A percentile compares a stretch with the other conserved stretches of the same genome.
phyloP scores from a whole-genome alignment of 2,329 filamentous ascomycete genomes.

The Exophiala aquamarina region DNA sequence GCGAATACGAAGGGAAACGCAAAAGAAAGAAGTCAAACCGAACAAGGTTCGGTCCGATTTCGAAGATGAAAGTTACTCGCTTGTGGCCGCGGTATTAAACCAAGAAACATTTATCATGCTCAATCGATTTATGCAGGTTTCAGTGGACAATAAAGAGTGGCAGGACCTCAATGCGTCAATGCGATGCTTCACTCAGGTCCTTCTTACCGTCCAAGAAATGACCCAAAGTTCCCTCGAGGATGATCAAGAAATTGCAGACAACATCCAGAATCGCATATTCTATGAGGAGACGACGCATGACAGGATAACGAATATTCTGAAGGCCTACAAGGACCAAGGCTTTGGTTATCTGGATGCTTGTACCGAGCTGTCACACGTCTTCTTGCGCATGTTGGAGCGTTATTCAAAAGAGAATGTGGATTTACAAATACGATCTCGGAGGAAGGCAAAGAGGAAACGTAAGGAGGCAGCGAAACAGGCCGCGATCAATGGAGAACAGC shows the following conservation, averaged over 20 bases:
- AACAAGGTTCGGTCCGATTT: conserved; percentile 51
- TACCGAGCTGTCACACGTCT: conserved; percentile 88
- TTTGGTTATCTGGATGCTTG: conserved; percentile 91
- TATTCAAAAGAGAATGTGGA: conserved; percentile 96
- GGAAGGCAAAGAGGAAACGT: conserved; percentile 71
- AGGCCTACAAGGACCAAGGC: conserved; percentile 88
- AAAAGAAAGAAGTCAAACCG: conserved; percentile 54
- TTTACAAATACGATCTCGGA: conserved; percentile 84
- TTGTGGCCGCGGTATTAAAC: conserved; percentile 85
- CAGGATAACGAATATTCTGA: conserved; percentile 73
- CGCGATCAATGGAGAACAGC: conserved; percentile 23
- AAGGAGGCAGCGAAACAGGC: conserved; percentile 55
- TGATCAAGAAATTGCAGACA: conserved; percentile 97
- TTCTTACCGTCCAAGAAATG: conserved; percentile 93
- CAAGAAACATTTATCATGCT: conserved; percentile 93
- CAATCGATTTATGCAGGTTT: conserved; percentile 76
- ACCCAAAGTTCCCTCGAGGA: conserved; percentile 78
- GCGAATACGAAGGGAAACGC: conserved; percentile 65
- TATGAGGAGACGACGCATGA: conserved; percentile 97
- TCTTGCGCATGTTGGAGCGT: conserved; percentile 83
- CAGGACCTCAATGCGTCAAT: conserved; percentile 82
- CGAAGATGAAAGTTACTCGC: conserved; percentile 72
- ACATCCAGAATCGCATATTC: conserved; percentile 94
- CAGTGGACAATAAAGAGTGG: conserved; percentile 83
- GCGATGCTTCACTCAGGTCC: conserved; percentile 91